phyloP scores from a whole-genome alignment of 2,329 filamentous ascomycete genomes.

The Pseudogymnoascus destructans region DNA sequence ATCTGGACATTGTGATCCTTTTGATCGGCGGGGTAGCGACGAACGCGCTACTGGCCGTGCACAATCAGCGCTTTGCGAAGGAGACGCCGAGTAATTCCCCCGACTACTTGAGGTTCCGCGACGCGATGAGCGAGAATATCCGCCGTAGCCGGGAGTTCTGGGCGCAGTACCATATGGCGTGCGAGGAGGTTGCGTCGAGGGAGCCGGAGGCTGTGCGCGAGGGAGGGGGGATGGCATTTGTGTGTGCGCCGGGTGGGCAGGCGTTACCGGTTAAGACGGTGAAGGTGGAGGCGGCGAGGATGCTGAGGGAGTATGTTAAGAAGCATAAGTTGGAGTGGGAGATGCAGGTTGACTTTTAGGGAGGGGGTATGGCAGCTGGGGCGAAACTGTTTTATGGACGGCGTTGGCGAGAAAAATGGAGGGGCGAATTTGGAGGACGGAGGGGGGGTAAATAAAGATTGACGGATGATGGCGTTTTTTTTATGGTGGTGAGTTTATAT shows the following conservation, averaged over 20 bases:
- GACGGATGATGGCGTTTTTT: constrained; percentile 3
- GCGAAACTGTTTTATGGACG: not conserved
- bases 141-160: not conserved
- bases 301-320: not conserved
- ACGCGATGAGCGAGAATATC: constrained; percentile 2
- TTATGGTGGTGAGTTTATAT: constrained; percentile 7
- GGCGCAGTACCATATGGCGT: not conserved
- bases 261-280: not conserved
- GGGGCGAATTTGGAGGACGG: not conserved
- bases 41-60: not conserved
- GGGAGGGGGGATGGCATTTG: not conserved
- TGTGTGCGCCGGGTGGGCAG: not conserved
- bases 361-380: not conserved
- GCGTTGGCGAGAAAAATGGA: not conserved
- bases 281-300: not conserved
- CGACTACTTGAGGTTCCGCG: not conserved
- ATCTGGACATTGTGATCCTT: not conserved
- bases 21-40: not conserved
- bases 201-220: not conserved
- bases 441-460: not conserved
- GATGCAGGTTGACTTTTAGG: constrained; percentile 2
- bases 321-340: constrained; percentile 6
- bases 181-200: not conserved
- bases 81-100: not conserved
- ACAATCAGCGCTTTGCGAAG: not conserved